These are phyloP conservation scores for Leishmania turanica DNA, from an alignment of 208 protist species.

Conservation along the genomic window DNA sequence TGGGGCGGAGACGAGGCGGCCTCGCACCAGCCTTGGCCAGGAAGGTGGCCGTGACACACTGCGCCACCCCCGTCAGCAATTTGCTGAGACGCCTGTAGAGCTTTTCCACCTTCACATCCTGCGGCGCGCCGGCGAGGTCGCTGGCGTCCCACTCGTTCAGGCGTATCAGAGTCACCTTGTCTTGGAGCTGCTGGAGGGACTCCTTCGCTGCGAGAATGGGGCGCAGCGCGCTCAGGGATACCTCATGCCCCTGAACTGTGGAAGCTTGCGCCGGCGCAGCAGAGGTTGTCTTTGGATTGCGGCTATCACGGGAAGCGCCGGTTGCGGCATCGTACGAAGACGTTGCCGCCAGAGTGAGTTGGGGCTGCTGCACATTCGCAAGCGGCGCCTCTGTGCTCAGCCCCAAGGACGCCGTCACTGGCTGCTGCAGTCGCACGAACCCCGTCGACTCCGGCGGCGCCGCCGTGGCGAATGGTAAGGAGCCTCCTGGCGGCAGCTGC, in stretches of 20 bases:
- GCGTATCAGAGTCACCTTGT: conserved; percentile 44
- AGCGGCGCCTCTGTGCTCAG: background rate
- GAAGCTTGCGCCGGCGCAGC: background rate
- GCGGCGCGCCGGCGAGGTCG: conserved; percentile 54
- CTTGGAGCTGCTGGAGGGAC: conserved; percentile 28
- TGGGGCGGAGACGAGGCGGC: conserved; percentile 14
- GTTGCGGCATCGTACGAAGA: background rate
- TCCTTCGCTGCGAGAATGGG: conserved; percentile 57
- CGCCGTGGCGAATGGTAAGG: background rate
- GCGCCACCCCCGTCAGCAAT: conserved; percentile 49
- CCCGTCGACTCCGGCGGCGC: background rate
- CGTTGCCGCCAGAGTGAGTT: background rate
- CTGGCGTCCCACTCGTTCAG: conserved; percentile 57
- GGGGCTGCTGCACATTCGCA: background rate
- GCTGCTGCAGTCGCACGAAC: background rate
- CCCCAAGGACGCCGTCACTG: background rate
- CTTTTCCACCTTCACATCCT: conserved; percentile 46
- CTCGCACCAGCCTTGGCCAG: conserved; percentile 39
- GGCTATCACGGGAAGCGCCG: background rate
- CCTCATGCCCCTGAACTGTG: conserved; percentile 8
- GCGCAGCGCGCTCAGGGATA: conserved; percentile 46
- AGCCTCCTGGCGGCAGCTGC: background rate
- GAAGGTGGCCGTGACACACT: conserved; percentile 65
- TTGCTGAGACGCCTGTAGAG: conserved; percentile 44
- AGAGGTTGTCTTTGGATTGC: background rate